Evolutionary conservation across 2,329 filamentous ascomycete genomes (phyloP).

Genomic region (Stenocarpella maydis): DNA sequence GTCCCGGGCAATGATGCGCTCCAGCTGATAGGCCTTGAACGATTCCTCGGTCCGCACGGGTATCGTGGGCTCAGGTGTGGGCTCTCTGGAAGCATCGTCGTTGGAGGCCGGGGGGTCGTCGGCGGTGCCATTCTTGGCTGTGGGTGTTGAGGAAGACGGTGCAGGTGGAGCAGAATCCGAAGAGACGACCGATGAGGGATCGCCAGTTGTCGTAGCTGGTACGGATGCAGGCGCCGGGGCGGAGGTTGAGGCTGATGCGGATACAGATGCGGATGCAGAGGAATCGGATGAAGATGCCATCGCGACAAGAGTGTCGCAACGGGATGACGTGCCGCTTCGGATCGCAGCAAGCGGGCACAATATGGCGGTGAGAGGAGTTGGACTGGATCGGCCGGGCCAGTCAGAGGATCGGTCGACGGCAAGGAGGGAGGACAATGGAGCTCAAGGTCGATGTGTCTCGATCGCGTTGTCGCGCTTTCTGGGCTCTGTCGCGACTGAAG

Average conservation of each 20-base stretch:
- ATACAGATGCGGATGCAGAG: neutral
- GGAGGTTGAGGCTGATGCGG: conserved; percentile 21
- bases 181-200: conserved; percentile 28
- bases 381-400: neutral
- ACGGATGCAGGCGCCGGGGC: conserved; percentile 14
- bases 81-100: conserved; percentile 41
- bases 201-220: conserved; percentile 22
- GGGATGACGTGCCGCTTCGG: conserved; percentile 30
- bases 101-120: conserved; percentile 29
- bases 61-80: conserved; percentile 35
- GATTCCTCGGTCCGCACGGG: conserved; percentile 63
- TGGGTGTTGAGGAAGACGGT: conserved; percentile 45
- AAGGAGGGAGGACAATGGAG: conserved; percentile 25
- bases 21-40: conserved; percentile 61
- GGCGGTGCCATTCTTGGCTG: conserved; percentile 40
- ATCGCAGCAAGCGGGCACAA: conserved; percentile 6
- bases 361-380: neutral
- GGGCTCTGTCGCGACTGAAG: conserved; percentile 28
- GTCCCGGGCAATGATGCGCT: conserved; percentile 63
- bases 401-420: neutral
- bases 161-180: conserved; percentile 35
- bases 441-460: conserved; percentile 17
- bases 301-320: conserved; percentile 32
- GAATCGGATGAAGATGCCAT: conserved; percentile 23
- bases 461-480: conserved; percentile 32